Evolutionary conservation across 2,329 filamentous ascomycete genomes (phyloP), one percentile per base, ranked within the genome.

Genomic region (Simplicillium aogashimaense): DNA sequence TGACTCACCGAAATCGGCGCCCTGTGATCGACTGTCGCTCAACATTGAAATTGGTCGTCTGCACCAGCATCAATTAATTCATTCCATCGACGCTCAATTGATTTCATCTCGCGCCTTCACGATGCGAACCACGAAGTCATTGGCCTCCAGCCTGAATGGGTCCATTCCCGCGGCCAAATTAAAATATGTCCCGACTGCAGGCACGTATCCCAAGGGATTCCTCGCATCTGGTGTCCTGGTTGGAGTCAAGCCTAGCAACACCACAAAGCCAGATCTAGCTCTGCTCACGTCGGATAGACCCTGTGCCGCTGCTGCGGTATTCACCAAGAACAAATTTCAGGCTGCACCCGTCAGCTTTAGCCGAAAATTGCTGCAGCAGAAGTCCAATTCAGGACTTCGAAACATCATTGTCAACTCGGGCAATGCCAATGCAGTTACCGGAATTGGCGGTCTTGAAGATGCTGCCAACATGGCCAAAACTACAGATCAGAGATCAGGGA

Each of bases 291-390:
- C 92, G 7, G 86, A 95, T 53, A 73, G 72, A 39, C 87, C 89
- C 40, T 95, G 88, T 61, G 75, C 86, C 7, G 89, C 83, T 9
- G 87, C 89, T 1, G 92, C 88, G 7, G 89, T 97, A 35, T 95
- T 97, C 67, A 98, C 92, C 40, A 94, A 88, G 63, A 98, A 98
- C 69, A 89, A 90, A 62, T 98, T 98, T 66, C 89, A 95, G 64
- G 92, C 92, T 14, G 92, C 92, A 10, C 92, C 92, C 5, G 90
- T 98, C 35, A 87, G 86, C 25, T 84, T 94, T 45, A 90, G 84
- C 60, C 74, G 80, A 47, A 72, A 82, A 42, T 76, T 89, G 44
- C 66, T 95, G 29, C 70, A 78, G 57, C 70, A 69, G 48, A 76
- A 78, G 50, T 67, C 71, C 36, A 84, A 86, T 43, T 60, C 73